Evolutionary conservation across 2,329 filamentous ascomycete species (phyloP).

Genomic region (Fusarium poae): DNA sequence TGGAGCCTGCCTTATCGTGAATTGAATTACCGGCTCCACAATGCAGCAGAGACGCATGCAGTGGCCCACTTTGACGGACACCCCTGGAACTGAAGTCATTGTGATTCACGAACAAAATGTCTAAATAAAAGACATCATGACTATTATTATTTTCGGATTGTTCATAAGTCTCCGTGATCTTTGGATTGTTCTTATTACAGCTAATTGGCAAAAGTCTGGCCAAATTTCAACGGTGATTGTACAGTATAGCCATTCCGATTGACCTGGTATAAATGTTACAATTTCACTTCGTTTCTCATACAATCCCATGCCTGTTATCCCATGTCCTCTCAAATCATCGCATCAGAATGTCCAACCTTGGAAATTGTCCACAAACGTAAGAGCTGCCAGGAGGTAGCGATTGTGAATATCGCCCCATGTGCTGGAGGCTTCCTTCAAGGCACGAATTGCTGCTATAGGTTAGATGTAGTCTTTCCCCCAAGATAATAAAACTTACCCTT

Average conservation of each 20-base stretch:
- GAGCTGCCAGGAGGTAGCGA: constrained; percentile 75
- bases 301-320: constrained; percentile 9
- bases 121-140: not conserved
- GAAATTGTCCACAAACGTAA: constrained; percentile 81
- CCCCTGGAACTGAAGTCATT: not conserved
- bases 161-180: no score
- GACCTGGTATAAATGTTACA: constrained; percentile 4
- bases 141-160: not conserved
- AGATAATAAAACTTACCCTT: constrained; percentile 69
- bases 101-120: not conserved
- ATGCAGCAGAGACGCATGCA: constrained; percentile 14
- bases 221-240: not conserved
- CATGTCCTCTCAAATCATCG: not conserved
- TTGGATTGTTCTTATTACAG: not conserved
- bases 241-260: constrained; percentile 6
- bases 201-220: not conserved
- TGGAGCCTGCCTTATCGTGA: constrained; percentile 34
- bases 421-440: constrained; percentile 78
- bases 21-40: constrained; percentile 36
- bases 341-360: constrained; percentile 69
- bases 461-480: not conserved
- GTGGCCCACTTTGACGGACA: constrained; percentile 8
- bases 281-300: constrained; percentile 10
- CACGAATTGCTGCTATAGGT: constrained; percentile 69
- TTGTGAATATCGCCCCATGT: constrained; percentile 80